Conservation (phyloP, 176 grass and related monocot genomes). For the Ampelocalamus luodianensis region DNA sequence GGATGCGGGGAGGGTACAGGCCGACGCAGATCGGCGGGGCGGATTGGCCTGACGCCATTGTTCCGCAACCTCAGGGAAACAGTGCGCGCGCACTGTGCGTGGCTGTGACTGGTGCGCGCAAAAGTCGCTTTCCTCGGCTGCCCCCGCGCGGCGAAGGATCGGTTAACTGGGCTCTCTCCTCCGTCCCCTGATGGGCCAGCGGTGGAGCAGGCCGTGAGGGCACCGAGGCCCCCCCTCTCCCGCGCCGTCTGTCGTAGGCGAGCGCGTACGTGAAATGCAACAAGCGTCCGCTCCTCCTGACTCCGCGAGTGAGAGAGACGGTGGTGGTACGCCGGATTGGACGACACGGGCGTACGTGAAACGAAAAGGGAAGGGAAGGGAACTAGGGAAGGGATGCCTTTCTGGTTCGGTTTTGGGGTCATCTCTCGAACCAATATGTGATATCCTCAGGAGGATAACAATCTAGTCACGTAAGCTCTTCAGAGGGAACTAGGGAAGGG, state of each 20-base stretch:
- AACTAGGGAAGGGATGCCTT: neutral
- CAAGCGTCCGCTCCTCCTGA: neutral
- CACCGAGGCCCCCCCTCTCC: no score
- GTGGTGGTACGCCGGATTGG: conserved; percentile 17
- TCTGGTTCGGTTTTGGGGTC: neutral
- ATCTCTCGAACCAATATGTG: no score
- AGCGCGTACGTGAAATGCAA: neutral
- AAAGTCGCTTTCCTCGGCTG: neutral
- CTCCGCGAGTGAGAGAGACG: neutral
- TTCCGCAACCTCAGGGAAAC: neutral
- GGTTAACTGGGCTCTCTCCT: no score
- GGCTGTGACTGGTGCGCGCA: neutral
- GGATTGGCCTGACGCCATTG: neutral
- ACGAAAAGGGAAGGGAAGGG: neutral
- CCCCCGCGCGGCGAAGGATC: neutral
- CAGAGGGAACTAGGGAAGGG: no score
- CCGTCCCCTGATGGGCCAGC: no score
- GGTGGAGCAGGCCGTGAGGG: no score
- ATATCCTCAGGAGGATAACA: no score
- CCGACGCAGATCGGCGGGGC: neutral
- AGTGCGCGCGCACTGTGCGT: neutral
- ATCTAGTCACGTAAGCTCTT: no score
- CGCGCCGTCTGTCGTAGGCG: neutral
- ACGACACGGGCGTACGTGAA: conserved; percentile 32
- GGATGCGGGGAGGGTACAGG: neutral